Conservation (phyloP, 148 eudicot species). For the Cornus kousa region DNA sequence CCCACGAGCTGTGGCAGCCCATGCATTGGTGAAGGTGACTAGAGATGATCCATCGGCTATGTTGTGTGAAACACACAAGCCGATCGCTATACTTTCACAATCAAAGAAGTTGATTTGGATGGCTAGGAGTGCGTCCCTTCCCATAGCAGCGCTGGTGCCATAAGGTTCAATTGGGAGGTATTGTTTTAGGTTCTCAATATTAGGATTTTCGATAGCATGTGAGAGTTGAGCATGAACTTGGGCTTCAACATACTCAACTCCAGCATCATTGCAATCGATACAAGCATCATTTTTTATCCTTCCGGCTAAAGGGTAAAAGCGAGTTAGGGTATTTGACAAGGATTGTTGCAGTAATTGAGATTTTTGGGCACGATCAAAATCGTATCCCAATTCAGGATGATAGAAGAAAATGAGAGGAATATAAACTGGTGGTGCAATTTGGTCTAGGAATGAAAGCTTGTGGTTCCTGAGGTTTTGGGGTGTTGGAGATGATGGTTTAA, state of each 20-base stretch:
- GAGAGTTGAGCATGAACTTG: background rate
- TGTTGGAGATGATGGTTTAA: conserved; percentile 17
- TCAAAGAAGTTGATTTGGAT: conserved; percentile 24
- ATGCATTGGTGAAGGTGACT: conserved; percentile 22
- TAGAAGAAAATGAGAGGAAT: too few relatives aligned
- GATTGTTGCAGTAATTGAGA: conserved; percentile 8
- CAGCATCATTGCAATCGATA: conserved; percentile 16
- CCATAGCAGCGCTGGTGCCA: too few relatives aligned
- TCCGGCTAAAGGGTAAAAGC: conserved; percentile 27
- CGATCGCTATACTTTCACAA: conserved; percentile 8
- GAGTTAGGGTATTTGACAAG: conserved; percentile 6
- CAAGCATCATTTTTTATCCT: background rate
- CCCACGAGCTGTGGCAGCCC: conserved; percentile 14
- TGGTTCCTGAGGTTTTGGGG: conserved; percentile 19
- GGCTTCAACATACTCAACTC: background rate
- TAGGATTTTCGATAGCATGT: too few relatives aligned
- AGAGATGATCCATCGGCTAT: conserved; percentile 8
- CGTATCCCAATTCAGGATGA: too few relatives aligned
- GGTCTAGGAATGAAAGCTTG: conserved; percentile 20
- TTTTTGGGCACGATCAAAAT: background rate
- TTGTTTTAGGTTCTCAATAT: too few relatives aligned
- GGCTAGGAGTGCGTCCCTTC: background rate
- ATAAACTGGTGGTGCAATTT: background rate
- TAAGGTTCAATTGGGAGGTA: too few relatives aligned
- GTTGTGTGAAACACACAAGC: conserved; percentile 14